Evolutionary conservation across 75 land plant species (phyloP).

Genomic region (Sequoia sempervirens): DNA sequence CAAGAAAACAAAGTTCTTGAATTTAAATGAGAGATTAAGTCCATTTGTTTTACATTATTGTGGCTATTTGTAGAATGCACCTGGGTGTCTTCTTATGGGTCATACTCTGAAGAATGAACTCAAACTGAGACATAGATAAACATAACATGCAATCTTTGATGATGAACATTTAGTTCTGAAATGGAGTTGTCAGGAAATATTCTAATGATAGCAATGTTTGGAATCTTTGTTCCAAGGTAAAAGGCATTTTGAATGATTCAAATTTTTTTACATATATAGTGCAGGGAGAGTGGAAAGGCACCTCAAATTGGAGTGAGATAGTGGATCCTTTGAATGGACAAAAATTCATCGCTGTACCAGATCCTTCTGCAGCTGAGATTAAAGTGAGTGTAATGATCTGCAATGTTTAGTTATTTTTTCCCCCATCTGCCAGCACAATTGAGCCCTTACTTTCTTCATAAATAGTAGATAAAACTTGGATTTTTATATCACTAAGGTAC

Average conservation of each 20-base stretch:
- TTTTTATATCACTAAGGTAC: background rate
- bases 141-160: background rate
- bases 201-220: background rate
- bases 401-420: background rate
- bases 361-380: conserved; percentile 49
- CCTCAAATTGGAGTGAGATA: conserved; percentile 51
- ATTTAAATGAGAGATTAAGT: background rate
- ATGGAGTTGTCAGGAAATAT: background rate
- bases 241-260: background rate
- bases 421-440: background rate
- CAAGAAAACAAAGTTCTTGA: background rate
- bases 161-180: background rate
- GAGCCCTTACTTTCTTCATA: background rate
- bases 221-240: background rate
- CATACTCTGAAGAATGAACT: background rate
- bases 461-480: background rate
- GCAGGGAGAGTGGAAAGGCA: conserved; percentile 72
- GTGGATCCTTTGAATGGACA: conserved; percentile 92
- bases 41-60: background rate
- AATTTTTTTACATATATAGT: conserved; percentile 39
- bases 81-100: background rate
- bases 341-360: conserved; percentile 77
- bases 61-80: background rate
- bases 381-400: conserved; percentile 31
- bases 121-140: background rate